These are phyloP conservation scores for Anthracocystis panici-leucophaei DNA, from an alignment of 1,284 basidiomycete genomes.

Conservation along the genomic window DNA sequence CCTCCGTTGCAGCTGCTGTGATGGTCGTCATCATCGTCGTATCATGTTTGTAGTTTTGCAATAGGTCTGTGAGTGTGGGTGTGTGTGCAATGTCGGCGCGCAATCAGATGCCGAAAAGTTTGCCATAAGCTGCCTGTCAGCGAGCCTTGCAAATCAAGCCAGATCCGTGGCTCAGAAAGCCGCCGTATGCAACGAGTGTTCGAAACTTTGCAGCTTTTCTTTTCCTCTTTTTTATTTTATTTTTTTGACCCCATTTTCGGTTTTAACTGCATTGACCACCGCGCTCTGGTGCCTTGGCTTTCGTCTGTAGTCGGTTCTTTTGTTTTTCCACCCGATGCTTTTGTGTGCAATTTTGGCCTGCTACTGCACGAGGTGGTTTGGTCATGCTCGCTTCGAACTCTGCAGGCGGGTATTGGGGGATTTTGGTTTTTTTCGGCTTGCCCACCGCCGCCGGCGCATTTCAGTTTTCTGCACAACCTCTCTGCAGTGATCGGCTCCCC, in stretches of 20 bases:
- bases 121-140: background rate
- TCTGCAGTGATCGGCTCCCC: conserved; percentile 2
- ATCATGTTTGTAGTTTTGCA: too few species aligned
- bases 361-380: conserved; percentile 3
- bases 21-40: background rate
- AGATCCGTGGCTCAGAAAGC: background rate
- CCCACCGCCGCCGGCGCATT: conserved; percentile 8
- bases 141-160: conserved; percentile 9
- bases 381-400: conserved; percentile 5
- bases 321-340: background rate
- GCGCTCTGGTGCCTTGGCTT: conserved; percentile 2
- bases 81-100: background rate
- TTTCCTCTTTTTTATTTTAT: background rate
- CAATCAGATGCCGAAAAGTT: conserved; percentile 1
- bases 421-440: background rate
- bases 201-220: background rate
- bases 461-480: conserved; percentile 3
- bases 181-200: background rate
- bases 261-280: background rate
- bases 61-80: background rate
- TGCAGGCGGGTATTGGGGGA: background rate
- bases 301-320: conserved; percentile 1
- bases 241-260: background rate
- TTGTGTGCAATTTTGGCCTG: too few species aligned
- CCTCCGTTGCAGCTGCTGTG: background rate